A percentile compares a stretch with the other conserved stretches of the same genome.
These are phyloP conservation scores for Kwoniella sp. DNA, from an alignment of 768 basidiomycete genomes.

Conservation along the genomic window DNA sequence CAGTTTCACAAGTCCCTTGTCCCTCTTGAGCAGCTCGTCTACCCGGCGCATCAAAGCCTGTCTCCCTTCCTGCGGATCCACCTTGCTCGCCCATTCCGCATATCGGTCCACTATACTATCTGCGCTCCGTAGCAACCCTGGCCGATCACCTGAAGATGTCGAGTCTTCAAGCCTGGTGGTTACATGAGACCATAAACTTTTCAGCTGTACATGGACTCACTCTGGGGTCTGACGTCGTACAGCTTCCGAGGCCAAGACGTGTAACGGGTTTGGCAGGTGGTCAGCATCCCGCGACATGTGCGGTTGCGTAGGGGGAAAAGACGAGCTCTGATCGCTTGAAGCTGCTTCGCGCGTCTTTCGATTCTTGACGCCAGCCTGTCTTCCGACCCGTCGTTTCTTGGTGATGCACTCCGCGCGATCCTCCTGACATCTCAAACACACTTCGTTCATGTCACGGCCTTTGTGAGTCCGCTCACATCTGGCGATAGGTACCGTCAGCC, in stretches of 20 bases:
- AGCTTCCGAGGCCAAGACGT: conserved; percentile 15
- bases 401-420: conserved; percentile 9
- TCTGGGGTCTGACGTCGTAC: conserved; percentile 11
- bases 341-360: conserved; percentile 1
- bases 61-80: background rate
- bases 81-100: conserved; percentile 6
- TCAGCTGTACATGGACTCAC: too few species aligned
- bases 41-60: background rate
- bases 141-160: too few species aligned
- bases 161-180: too few species aligned
- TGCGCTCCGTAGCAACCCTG: too few species aligned
- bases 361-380: conserved; percentile 17
- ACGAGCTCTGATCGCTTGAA: background rate
- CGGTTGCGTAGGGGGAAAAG: background rate
- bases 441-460: conserved; percentile 6
- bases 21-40: conserved; percentile 1
- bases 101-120: conserved; percentile 7
- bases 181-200: too few species aligned
- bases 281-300: conserved; percentile 1
- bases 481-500: background rate
- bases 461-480: conserved; percentile 8
- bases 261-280: conserved; percentile 14
- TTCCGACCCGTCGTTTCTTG: conserved; percentile 7
- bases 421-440: conserved; percentile 5
- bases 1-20: background rate